Evolutionary conservation across 768 basidiomycete genomes (phyloP).

Genomic region (Clathrus columnatus): DNA sequence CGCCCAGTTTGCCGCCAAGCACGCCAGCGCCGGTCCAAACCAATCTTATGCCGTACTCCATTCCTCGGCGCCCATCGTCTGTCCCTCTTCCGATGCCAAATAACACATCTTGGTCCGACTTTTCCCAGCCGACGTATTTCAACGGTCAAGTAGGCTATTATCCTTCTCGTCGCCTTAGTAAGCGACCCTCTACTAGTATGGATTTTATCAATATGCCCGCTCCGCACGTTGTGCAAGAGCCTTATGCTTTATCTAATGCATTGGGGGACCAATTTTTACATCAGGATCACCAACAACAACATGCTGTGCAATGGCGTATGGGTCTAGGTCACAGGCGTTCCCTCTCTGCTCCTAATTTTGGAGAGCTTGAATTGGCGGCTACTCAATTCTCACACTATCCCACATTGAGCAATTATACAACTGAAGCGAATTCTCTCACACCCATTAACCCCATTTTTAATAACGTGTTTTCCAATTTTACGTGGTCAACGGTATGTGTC

Average conservation of each 20-base stretch:
- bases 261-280: background rate
- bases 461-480: slow-evolving; percentile 1
- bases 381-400: background rate
- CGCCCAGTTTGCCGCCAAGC: background rate
- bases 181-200: slow-evolving; percentile 9
- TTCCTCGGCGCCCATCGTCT: slow-evolving; percentile 3
- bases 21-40: background rate
- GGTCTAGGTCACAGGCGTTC: slow-evolving; percentile 7
- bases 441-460: slow-evolving; percentile 7
- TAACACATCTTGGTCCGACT: background rate
- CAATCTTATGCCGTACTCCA: background rate
- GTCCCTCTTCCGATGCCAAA: slow-evolving; percentile 1
- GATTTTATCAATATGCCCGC: background rate
- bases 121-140: background rate
- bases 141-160: background rate
- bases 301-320: background rate
- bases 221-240: background rate
- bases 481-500: slow-evolving; percentile 1
- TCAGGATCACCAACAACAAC: background rate
- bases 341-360: slow-evolving; percentile 2
- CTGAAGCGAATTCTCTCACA: background rate
- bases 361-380: background rate
- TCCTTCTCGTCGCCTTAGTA: slow-evolving; percentile 1
- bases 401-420: background rate
- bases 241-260: background rate